A percentile compares a stretch with the other conserved stretches of the same genome.
Conservation (phyloP, 306 rosid genomes). For the Dalbergia cultrata region DNA sequence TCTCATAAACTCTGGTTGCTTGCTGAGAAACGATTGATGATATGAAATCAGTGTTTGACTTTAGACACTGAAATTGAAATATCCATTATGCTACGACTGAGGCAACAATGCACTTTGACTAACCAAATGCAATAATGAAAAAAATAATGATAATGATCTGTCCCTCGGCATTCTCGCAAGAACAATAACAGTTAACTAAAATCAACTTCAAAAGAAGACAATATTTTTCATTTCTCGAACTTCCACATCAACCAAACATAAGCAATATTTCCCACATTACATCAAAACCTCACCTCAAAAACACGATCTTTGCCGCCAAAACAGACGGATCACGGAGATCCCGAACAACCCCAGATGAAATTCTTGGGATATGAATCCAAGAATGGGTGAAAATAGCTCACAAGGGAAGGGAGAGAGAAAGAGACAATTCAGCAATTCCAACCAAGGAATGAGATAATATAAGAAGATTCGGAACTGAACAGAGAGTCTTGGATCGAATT, state of each 20-base stretch:
- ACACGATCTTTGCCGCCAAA: constrained; percentile 43
- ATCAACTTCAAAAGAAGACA: constrained; percentile 37
- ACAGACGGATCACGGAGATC: constrained; percentile 33
- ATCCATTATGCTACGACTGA: constrained; percentile 25
- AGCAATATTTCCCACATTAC: not conserved
- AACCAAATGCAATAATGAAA: not conserved
- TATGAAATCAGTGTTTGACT: not conserved
- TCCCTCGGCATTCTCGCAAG: constrained; percentile 22
- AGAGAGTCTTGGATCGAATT: constrained; percentile 48
- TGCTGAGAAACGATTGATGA: constrained; percentile 1
- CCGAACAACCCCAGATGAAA: constrained; percentile 39
- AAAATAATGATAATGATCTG: not conserved
- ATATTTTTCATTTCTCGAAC: constrained; percentile 6
- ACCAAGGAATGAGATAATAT: constrained; percentile 29
- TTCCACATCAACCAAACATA: constrained; percentile 30
- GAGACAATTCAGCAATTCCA: constrained; percentile 12
- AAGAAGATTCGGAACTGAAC: constrained; percentile 31
- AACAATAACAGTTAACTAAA: constrained; percentile 13
- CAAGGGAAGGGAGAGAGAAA: constrained; percentile 29
- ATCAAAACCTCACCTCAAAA: constrained; percentile 49
- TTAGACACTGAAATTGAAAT: constrained; percentile 12
- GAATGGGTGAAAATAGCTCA: constrained; percentile 38
- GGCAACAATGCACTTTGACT: constrained; percentile 18
- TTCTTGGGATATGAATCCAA: constrained; percentile 33
- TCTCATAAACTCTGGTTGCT: constrained; percentile 26